A percentile compares a stretch with the other conserved stretches of the same genome.
Evolutionary conservation across 768 basidiomycete genomes (phyloP).

Genomic region (Phaeotremella skinneri): DNA sequence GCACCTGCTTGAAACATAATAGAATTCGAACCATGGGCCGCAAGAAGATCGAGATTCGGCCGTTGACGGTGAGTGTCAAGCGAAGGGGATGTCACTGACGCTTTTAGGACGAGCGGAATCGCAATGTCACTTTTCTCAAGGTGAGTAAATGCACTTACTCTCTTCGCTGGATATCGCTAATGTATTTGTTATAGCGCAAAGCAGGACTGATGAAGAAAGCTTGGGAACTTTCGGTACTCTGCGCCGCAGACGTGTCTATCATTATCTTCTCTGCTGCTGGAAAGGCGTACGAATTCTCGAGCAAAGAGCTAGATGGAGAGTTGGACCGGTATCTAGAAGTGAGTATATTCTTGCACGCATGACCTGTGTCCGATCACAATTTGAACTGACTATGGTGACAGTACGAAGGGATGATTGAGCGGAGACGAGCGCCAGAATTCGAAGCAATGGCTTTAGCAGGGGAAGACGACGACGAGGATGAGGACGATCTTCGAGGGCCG

Average conservation of each 20-base stretch:
- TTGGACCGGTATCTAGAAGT: constrained; percentile 48
- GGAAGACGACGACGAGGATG: constrained; percentile 48
- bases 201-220: constrained; percentile 52
- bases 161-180: not conserved
- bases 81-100: not conserved
- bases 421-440: constrained; percentile 46
- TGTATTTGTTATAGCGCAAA: constrained; percentile 36
- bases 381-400: constrained; percentile 7
- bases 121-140: constrained; percentile 52
- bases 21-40: constrained; percentile 48
- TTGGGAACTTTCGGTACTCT: constrained; percentile 51
- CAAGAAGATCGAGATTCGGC: constrained; percentile 51
- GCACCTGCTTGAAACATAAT: too few relatives aligned
- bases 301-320: constrained; percentile 42
- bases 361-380: not conserved
- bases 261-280: constrained; percentile 47
- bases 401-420: constrained; percentile 50
- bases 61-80: constrained; percentile 38
- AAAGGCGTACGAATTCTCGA: constrained; percentile 49
- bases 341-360: constrained; percentile 8
- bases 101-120: constrained; percentile 47
- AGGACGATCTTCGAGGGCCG: constrained; percentile 27
- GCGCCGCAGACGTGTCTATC: constrained; percentile 49
- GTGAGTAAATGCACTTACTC: constrained; percentile 23
- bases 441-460: constrained; percentile 43